Conservation (phyloP, 2,329 filamentous ascomycete genomes). For the Parastagonospora nodorum region DNA sequence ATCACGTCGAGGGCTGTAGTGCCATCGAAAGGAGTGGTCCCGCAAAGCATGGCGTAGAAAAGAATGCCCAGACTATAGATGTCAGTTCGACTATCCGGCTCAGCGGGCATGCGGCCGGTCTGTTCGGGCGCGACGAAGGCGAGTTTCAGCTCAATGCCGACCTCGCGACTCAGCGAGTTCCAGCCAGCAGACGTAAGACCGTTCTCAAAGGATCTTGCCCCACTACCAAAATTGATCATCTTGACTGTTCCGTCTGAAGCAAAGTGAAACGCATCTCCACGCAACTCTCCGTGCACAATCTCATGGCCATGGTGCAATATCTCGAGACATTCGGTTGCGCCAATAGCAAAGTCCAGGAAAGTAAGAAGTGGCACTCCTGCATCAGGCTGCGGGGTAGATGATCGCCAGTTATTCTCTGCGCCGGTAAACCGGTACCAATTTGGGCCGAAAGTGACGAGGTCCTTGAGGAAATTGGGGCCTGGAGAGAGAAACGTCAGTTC, state of each 20-base stretch:
- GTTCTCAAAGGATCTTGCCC: constrained; percentile 86
- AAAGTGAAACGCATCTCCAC: constrained; percentile 90
- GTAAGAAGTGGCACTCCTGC: constrained; percentile 71
- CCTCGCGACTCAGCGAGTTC: constrained; percentile 79
- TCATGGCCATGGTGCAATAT: constrained; percentile 88
- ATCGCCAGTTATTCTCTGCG: constrained; percentile 20
- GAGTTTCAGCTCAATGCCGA: constrained; percentile 86
- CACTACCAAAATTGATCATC: constrained; percentile 84
- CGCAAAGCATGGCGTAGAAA: constrained; percentile 76
- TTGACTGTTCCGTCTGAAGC: constrained; percentile 75
- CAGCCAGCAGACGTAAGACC: constrained; percentile 83
- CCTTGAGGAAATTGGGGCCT: constrained; percentile 72
- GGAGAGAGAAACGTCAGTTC: no score
- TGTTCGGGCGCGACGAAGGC: constrained; percentile 94
- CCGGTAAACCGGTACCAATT: constrained; percentile 47
- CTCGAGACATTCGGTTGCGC: constrained; percentile 83
- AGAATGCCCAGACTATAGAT: constrained; percentile 90
- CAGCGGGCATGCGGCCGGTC: constrained; percentile 88
- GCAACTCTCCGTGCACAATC: constrained; percentile 87
- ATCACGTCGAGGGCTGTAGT: constrained; percentile 85
- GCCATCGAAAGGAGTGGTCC: constrained; percentile 79
- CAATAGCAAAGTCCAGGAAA: constrained; percentile 91
- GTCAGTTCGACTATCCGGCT: constrained; percentile 85
- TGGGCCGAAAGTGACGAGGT: constrained; percentile 77
- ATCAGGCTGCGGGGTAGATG: constrained; percentile 32